phyloP scores from a whole-genome alignment of 768 basidiomycete genomes.

The Chalciporus piperatus region DNA sequence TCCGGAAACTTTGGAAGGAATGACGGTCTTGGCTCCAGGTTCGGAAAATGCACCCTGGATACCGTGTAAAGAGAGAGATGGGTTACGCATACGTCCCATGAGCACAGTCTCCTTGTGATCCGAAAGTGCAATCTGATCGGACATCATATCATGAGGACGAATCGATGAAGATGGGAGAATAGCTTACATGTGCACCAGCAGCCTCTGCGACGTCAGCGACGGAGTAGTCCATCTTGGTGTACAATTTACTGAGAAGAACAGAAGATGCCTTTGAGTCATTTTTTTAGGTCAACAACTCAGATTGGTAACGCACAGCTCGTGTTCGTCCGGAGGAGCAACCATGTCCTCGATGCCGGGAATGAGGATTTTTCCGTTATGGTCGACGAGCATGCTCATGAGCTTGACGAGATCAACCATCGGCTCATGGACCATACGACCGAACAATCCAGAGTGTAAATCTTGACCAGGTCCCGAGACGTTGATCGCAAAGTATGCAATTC shows the following conservation, averaged over 20 bases:
- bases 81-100: constrained; percentile 92
- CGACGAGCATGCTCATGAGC: constrained; percentile 84
- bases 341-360: constrained; percentile 87
- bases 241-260: constrained; percentile 50
- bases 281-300: too few species aligned
- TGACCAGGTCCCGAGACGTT: constrained; percentile 78
- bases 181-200: constrained; percentile 57
- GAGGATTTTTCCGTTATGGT: constrained; percentile 74
- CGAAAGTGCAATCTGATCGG: constrained; percentile 56
- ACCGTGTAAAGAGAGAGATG: constrained; percentile 88
- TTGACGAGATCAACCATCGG: constrained; percentile 92
- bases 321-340: constrained; percentile 67
- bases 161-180: neutral
- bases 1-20: constrained; percentile 83
- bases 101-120: constrained; percentile 74
- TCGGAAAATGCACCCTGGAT: constrained; percentile 94
- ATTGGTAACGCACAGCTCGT: constrained; percentile 55
- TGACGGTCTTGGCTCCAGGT: constrained; percentile 86
- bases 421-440: constrained; percentile 78
- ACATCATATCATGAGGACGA: neutral
- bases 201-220: constrained; percentile 70
- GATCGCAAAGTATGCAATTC: constrained; percentile 82
- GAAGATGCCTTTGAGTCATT: too few species aligned
- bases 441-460: constrained; percentile 89
- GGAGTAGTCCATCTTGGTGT: constrained; percentile 71